Conservation (phyloP, 371 early-diverging fungal species). For the Nematocida sp. region DNA sequence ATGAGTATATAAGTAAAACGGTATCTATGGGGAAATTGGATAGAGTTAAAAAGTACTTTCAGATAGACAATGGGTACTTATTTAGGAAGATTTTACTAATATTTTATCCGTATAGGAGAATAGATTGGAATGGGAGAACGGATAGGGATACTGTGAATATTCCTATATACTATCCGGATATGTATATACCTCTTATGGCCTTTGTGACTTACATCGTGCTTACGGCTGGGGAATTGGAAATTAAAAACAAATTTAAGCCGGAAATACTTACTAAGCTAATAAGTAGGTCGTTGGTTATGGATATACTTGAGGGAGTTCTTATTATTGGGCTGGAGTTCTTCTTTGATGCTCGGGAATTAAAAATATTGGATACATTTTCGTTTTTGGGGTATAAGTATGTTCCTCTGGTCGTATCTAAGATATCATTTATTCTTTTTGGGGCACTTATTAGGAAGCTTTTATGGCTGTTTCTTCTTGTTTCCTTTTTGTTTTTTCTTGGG, state of each 20-base stretch:
- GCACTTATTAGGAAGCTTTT: conserved; percentile 32
- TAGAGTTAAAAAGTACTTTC: conserved; percentile 82
- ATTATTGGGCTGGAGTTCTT: conserved; percentile 79
- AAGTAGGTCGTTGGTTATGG: conserved; percentile 75
- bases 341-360: conserved; percentile 76
- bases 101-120: conserved; percentile 85
- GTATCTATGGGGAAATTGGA: conserved; percentile 75
- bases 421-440: background rate
- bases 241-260: conserved; percentile 75
- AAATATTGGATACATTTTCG: conserved; percentile 77
- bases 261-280: conserved; percentile 79
- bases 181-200: conserved; percentile 92
- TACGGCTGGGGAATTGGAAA: conserved; percentile 74
- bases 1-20: conserved; percentile 81
- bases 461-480: conserved; percentile 43
- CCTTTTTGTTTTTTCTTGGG: conserved; percentile 62
- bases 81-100: conserved; percentile 76
- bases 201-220: conserved; percentile 83
- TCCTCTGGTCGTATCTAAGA: conserved; percentile 37
- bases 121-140: conserved; percentile 57
- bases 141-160: conserved; percentile 73
- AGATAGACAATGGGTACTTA: conserved; percentile 86
- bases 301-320: conserved; percentile 74
- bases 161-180: conserved; percentile 81
- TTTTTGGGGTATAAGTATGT: conserved; percentile 92